Conservation (phyloP, 2,329 filamentous ascomycete species). For the Amphichorda felina region DNA sequence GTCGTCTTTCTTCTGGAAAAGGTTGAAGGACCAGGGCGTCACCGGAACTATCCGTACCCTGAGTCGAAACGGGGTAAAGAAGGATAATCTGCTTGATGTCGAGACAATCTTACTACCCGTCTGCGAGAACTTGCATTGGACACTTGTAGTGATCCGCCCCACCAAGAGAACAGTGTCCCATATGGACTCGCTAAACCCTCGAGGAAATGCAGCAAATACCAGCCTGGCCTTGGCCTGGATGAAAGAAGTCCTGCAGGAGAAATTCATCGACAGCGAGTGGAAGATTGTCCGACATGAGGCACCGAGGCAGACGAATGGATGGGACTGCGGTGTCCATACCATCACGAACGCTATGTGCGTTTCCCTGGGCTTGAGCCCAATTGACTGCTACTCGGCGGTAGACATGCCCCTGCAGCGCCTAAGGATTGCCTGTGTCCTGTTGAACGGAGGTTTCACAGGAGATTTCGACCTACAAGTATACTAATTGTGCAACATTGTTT, state of each 20-base stretch:
- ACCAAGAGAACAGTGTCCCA: conserved; percentile 49
- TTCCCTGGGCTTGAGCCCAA: conserved; percentile 38
- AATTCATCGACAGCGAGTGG: conserved; percentile 50
- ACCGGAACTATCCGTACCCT: conserved; percentile 40
- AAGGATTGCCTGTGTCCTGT: conserved; percentile 50
- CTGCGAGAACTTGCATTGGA: conserved; percentile 57
- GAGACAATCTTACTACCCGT: conserved; percentile 62
- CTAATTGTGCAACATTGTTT: conserved; percentile 8
- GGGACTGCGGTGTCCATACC: conserved; percentile 69
- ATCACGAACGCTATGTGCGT: conserved; percentile 61
- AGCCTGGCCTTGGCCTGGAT: conserved; percentile 41
- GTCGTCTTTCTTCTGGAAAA: conserved; percentile 54
- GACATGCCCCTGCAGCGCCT: conserved; percentile 50
- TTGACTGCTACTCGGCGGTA: conserved; percentile 31
- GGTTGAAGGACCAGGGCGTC: conserved; percentile 34
- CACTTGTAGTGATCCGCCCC: conserved; percentile 55
- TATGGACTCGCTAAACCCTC: conserved; percentile 50
- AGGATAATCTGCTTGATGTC: conserved; percentile 50
- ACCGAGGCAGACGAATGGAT: conserved; percentile 50
- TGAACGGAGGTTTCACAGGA: conserved; percentile 54
- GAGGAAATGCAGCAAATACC: conserved; percentile 26
- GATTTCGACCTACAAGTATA: conserved; percentile 40
- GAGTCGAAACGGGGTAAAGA: conserved; percentile 41
- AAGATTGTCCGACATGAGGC: conserved; percentile 33
- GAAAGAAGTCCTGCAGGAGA: conserved; percentile 37